phyloP scores from a whole-genome alignment of 1,139 yeast species.

The Geotrichum reessii region DNA sequence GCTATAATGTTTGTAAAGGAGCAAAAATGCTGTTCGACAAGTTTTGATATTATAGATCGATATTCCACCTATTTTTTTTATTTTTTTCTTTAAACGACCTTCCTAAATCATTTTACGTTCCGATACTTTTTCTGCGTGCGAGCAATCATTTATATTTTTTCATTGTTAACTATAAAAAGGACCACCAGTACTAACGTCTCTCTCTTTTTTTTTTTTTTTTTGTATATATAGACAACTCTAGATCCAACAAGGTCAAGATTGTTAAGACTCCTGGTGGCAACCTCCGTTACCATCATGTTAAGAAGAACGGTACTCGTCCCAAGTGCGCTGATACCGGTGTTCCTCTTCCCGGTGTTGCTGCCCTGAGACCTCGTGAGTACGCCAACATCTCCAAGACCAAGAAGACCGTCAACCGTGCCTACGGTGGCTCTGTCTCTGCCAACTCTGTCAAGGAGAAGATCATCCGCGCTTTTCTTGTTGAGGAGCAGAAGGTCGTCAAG shows the following conservation, averaged over 20 bases:
- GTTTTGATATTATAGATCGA: too few species aligned
- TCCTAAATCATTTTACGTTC: too few species aligned
- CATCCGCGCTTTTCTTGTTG: constrained; percentile 97
- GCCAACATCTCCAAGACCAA: constrained; percentile 91
- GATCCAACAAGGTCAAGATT: constrained; percentile 98
- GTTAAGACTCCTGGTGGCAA: constrained; percentile 99
- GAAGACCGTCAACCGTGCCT: constrained; percentile 98
- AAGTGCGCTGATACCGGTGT: constrained; percentile 98
- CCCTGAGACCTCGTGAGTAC: constrained; percentile 97
- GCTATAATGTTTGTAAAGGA: too few species aligned
- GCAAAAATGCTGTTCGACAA: too few species aligned
- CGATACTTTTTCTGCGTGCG: too few species aligned
- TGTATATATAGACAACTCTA: constrained; percentile 69
- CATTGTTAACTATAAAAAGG: too few species aligned
- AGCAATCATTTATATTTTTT: background rate
- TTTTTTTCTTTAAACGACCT: too few species aligned
- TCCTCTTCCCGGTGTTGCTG: constrained; percentile 79
- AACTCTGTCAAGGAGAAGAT: constrained; percentile 98
- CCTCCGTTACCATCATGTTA: constrained; percentile 94
- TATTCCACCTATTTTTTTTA: too few species aligned
- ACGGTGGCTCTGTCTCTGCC: constrained; percentile 99
- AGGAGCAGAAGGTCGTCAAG: constrained; percentile 99
- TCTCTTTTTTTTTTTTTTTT: background rate
- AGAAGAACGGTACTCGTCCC: constrained; percentile 92
- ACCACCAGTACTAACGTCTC: too few species aligned